These are phyloP conservation scores for Leccinum huronense DNA, from an alignment of 1,284 basidiomycete genomes.

Conservation along the genomic window DNA sequence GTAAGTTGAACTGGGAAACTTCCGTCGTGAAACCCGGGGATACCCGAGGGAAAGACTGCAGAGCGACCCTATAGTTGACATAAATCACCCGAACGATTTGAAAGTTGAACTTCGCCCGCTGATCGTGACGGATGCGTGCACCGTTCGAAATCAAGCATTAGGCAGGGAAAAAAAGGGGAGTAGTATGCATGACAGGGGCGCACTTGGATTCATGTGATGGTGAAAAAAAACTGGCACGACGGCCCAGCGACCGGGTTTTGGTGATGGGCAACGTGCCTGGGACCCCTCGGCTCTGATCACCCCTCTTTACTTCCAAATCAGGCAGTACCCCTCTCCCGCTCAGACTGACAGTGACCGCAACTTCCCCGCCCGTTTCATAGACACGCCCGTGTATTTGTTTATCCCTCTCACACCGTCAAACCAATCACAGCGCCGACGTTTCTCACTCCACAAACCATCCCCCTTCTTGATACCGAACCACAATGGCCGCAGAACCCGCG, in stretches of 20 bases:
- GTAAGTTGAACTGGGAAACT: not conserved
- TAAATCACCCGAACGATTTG: not conserved
- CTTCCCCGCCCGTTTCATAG: constrained; percentile 1
- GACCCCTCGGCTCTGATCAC: constrained; percentile 11
- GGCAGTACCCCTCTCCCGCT: constrained; percentile 12
- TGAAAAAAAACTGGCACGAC: constrained; percentile 14
- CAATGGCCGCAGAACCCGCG: constrained; percentile 26
- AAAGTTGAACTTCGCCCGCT: not conserved
- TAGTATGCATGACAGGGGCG: constrained; percentile 2
- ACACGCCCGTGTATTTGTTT: no score
- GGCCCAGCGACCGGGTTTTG: constrained; percentile 20
- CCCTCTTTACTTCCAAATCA: constrained; percentile 12
- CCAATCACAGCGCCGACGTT: constrained; percentile 8
- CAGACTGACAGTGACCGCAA: not conserved
- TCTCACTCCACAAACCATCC: constrained; percentile 9
- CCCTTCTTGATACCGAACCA: constrained; percentile 7
- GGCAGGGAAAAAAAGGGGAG: not conserved
- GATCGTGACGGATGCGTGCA: constrained; percentile 9
- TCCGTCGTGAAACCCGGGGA: constrained; percentile 18
- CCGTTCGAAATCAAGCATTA: constrained; percentile 8
- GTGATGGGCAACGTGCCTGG: constrained; percentile 20
- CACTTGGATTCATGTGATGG: constrained; percentile 5
- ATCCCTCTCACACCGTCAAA: not conserved
- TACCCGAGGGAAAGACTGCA: constrained; percentile 13
- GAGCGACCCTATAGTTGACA: not conserved